phyloP scores from a whole-genome alignment of 805 yeast species.

The Myxozyma sirexii region DNA sequence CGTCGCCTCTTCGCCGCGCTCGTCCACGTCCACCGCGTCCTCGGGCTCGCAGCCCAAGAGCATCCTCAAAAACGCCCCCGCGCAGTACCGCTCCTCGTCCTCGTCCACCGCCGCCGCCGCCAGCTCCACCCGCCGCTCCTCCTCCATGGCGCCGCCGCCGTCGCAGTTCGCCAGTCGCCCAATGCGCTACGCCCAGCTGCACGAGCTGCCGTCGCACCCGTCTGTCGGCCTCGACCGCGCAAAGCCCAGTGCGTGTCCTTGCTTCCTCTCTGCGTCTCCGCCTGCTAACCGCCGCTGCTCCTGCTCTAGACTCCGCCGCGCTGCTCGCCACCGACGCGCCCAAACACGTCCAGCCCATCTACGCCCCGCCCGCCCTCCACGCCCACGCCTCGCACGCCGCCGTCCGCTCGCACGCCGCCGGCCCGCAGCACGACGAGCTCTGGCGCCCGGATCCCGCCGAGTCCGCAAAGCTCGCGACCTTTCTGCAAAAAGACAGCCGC shows the following conservation, averaged over 20 bases:
- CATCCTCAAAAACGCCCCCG: constrained; percentile 10
- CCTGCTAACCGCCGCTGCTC: neutral
- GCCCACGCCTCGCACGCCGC: constrained; percentile 45
- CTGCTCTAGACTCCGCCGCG: constrained; percentile 23
- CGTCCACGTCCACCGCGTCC: constrained; percentile 3
- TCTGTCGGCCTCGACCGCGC: constrained; percentile 21
- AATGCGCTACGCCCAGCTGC: constrained; percentile 18
- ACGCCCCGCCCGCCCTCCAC: constrained; percentile 21
- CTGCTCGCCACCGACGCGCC: constrained; percentile 14
- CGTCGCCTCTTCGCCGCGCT: neutral
- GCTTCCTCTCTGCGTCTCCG: neutral
- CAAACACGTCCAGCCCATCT: constrained; percentile 15
- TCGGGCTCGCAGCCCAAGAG: constrained; percentile 5
- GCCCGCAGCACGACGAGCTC: constrained; percentile 39
- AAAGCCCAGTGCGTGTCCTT: constrained; percentile 12
- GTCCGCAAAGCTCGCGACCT: constrained; percentile 59
- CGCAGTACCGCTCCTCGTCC: constrained; percentile 3
- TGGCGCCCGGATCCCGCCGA: constrained; percentile 53
- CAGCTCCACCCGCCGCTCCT: neutral
- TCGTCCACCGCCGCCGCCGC: constrained; percentile 1
- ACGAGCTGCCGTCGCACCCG: constrained; percentile 28
- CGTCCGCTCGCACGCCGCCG: constrained; percentile 40
- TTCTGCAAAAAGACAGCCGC: constrained; percentile 48
- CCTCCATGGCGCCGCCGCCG: constrained; percentile 7
- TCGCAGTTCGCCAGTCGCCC: constrained; percentile 10